phyloP scores from a whole-genome alignment of 345 rosid genomes.

The Sisymbrium irio region DNA sequence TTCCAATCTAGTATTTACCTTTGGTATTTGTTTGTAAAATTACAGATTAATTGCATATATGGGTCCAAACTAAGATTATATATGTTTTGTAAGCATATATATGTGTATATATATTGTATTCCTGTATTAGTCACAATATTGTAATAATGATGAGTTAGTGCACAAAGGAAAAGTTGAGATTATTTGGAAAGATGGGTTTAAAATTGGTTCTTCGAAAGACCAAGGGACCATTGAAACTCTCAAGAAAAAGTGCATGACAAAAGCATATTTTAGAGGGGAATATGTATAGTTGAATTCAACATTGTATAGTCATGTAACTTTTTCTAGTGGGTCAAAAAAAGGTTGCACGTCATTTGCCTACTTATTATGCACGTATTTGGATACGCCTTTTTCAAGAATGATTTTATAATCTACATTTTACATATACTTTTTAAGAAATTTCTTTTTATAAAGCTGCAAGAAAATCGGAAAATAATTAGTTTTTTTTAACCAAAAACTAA shows the following conservation, averaged over 20 bases:
- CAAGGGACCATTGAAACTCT: slow-evolving; percentile 17
- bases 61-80: background rate
- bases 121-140: background rate
- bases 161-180: slow-evolving; percentile 3
- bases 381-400: slow-evolving; percentile 11
- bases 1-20: background rate
- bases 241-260: slow-evolving; percentile 20
- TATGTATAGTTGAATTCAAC: slow-evolving; percentile 27
- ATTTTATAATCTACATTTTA: background rate
- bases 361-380: slow-evolving; percentile 16
- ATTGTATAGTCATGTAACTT: slow-evolving; percentile 19
- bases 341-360: slow-evolving; percentile 14
- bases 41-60: background rate
- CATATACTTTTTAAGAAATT: background rate
- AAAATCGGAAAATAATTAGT: background rate
- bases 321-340: slow-evolving; percentile 23
- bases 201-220: slow-evolving; percentile 25
- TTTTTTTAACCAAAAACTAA: no score
- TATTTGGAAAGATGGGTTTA: slow-evolving; percentile 5
- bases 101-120: background rate
- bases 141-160: background rate
- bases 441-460: background rate
- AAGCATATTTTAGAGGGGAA: slow-evolving; percentile 24
- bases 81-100: background rate
- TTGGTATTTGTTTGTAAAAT: background rate